These are phyloP conservation scores for Cercospora sp. DNA, from an alignment of 2,329 filamentous ascomycete species.

Conservation along the genomic window DNA sequence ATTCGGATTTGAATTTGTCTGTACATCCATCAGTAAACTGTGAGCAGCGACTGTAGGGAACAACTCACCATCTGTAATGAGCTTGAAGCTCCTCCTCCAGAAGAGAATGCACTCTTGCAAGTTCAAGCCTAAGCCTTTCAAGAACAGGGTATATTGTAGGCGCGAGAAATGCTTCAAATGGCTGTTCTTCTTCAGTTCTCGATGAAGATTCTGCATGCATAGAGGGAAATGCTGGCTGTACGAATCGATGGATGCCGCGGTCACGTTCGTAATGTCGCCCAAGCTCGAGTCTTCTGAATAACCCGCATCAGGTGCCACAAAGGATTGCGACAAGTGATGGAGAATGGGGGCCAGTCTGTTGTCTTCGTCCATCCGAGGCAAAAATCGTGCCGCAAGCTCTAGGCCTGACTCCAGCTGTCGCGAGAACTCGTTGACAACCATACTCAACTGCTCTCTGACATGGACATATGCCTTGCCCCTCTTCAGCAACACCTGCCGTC, in stretches of 20 bases:
- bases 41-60: background rate
- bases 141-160: slow-evolving; percentile 91
- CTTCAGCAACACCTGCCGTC: slow-evolving; percentile 71
- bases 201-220: slow-evolving; percentile 92
- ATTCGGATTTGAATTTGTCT: slow-evolving; percentile 96
- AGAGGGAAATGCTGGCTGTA: slow-evolving; percentile 82
- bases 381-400: slow-evolving; percentile 85
- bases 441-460: slow-evolving; percentile 77
- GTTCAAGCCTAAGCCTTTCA: slow-evolving; percentile 90
- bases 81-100: slow-evolving; percentile 83
- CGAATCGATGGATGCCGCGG: slow-evolving; percentile 74
- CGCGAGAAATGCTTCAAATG: slow-evolving; percentile 93
- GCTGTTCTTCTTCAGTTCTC: slow-evolving; percentile 77
- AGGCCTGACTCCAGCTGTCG: slow-evolving; percentile 75
- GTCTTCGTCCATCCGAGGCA: slow-evolving; percentile 93
- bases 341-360: slow-evolving; percentile 79
- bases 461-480: slow-evolving; percentile 90
- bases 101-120: slow-evolving; percentile 91
- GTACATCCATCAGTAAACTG: background rate
- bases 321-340: slow-evolving; percentile 88
- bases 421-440: slow-evolving; percentile 87
- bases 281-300: slow-evolving; percentile 64
- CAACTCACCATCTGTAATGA: slow-evolving; percentile 66
- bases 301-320: slow-evolving; percentile 83
- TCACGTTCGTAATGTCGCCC: slow-evolving; percentile 70